Conservation (phyloP, 73 alveolate species). For the Uronychia binucleata region DNA sequence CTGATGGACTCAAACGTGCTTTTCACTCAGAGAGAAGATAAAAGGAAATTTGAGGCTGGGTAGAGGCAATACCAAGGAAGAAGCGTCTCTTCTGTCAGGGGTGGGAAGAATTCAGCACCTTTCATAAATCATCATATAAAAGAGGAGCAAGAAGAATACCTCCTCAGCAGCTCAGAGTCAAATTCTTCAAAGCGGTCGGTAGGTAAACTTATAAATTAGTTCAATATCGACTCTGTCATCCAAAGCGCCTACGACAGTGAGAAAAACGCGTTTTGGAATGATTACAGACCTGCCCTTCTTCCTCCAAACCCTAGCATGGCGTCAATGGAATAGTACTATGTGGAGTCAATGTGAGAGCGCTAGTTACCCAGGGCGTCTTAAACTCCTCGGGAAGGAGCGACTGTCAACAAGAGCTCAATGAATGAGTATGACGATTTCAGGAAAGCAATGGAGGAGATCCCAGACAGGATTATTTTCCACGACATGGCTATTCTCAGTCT, state of each 20-base stretch:
- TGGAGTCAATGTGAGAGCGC: neutral
- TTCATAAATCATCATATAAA: too few species aligned
- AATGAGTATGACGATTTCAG: neutral
- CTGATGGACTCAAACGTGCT: too few species aligned
- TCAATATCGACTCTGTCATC: conserved; percentile 35
- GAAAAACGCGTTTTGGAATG: conserved; percentile 27
- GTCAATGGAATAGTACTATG: conserved; percentile 5
- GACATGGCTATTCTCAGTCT: conserved; percentile 26
- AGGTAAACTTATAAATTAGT: neutral
- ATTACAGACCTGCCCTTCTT: neutral
- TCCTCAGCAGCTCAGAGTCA: neutral
- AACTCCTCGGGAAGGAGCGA: conserved; percentile 2
- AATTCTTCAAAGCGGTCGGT: neutral
- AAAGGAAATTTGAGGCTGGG: too few species aligned
- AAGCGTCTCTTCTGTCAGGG: too few species aligned
- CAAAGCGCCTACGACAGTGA: conserved; percentile 37
- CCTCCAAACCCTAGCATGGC: conserved; percentile 19
- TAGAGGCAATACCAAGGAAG: too few species aligned
- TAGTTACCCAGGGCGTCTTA: conserved; percentile 18
- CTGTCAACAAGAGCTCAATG: conserved; percentile 15
- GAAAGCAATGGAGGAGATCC: neutral
- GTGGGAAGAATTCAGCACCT: too few species aligned
- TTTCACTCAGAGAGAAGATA: too few species aligned
- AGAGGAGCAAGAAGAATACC: too few species aligned
- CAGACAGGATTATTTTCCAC: conserved; percentile 14